phyloP scores from a whole-genome alignment of 495 filamentous ascomycete genomes.

The Penicilliopsis zonata region DNA sequence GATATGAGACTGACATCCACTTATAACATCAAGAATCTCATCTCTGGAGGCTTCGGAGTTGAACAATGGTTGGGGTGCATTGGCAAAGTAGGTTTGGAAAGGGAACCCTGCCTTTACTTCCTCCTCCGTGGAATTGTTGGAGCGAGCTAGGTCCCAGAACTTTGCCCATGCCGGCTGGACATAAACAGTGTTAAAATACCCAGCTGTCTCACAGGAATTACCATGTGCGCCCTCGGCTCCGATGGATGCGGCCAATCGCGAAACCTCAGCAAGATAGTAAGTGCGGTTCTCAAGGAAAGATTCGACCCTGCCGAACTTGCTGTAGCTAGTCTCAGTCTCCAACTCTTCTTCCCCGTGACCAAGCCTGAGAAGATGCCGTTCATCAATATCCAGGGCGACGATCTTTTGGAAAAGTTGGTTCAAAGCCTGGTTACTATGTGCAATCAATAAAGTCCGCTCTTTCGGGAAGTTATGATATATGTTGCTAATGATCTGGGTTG shows the following conservation, averaged over 20 bases:
- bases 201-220: constrained; percentile 90
- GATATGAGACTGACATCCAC: constrained; percentile 85
- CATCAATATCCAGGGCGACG: constrained; percentile 84
- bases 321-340: constrained; percentile 74
- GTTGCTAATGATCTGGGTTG: constrained; percentile 97
- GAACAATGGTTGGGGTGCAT: constrained; percentile 81
- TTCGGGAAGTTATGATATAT: constrained; percentile 95
- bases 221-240: constrained; percentile 83
- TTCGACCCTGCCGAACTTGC: constrained; percentile 91
- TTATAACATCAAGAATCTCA: constrained; percentile 60
- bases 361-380: constrained; percentile 82
- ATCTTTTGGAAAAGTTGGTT: constrained; percentile 99
- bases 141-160: constrained; percentile 53
- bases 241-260: constrained; percentile 71
- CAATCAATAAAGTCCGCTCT: constrained; percentile 85
- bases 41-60: constrained; percentile 49
- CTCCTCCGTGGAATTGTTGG: constrained; percentile 37
- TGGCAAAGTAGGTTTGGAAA: constrained; percentile 79
- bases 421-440: constrained; percentile 94
- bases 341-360: constrained; percentile 94
- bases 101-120: constrained; percentile 71
- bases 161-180: constrained; percentile 79
- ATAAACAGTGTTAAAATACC: constrained; percentile 91
- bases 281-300: constrained; percentile 87
- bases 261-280: constrained; percentile 70